Conservation (phyloP, 495 filamentous ascomycete species). For the Talaromyces trachyspermus region DNA sequence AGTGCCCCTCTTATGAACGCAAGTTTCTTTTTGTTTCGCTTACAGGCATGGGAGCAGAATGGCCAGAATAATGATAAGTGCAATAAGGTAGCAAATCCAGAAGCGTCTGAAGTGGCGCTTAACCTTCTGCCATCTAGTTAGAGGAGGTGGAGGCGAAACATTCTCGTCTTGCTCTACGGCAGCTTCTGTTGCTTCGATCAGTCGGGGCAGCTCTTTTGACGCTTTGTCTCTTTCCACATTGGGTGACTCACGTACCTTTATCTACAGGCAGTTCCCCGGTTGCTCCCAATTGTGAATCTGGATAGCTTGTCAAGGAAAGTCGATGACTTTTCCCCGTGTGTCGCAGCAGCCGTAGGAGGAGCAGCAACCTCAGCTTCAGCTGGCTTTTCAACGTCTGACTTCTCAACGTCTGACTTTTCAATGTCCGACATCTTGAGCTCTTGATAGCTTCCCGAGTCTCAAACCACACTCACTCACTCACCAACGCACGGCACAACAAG, state of each 20-base stretch:
- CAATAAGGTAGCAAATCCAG: slow-evolving; percentile 36
- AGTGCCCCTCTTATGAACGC: not conserved
- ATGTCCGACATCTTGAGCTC: not conserved
- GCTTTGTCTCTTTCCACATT: not conserved
- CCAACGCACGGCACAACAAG: not conserved
- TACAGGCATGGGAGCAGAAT: slow-evolving; percentile 38
- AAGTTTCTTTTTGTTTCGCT: slow-evolving; percentile 3
- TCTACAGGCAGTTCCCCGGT: slow-evolving; percentile 1
- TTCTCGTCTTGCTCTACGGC: slow-evolving; percentile 1
- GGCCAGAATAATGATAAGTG: slow-evolving; percentile 28
- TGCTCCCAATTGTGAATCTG: slow-evolving; percentile 4
- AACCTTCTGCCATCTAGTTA: slow-evolving; percentile 8
- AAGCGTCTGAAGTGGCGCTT: slow-evolving; percentile 30
- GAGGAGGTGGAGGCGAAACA: slow-evolving; percentile 4
- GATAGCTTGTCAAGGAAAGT: slow-evolving; percentile 9
- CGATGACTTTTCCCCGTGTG: not conserved
- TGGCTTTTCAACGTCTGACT: slow-evolving; percentile 2
- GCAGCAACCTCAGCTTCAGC: slow-evolving; percentile 1
- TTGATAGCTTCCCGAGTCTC: not conserved
- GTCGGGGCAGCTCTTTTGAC: not conserved
- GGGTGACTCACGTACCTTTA: not conserved
- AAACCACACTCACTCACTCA: too few species aligned
- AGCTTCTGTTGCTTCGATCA: not conserved
- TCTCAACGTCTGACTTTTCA: not conserved
- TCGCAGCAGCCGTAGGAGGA: not conserved